phyloP scores from a whole-genome alignment of 805 yeast species.

The Yarrowia keelungensis region DNA sequence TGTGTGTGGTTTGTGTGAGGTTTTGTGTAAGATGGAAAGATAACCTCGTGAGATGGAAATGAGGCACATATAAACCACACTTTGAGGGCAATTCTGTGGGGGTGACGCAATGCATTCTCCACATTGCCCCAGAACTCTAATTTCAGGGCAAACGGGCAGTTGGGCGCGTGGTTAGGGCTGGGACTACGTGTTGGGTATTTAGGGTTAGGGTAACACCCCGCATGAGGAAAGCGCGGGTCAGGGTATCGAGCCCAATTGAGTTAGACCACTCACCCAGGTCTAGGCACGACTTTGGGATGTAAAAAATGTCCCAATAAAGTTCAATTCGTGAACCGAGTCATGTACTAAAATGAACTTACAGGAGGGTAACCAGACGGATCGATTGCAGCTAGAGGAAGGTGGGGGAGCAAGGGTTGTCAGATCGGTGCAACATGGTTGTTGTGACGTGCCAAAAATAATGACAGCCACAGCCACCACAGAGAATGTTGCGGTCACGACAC shows the following conservation, averaged over 20 bases:
- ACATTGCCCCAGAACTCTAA: conserved; percentile 34
- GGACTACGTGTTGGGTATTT: not conserved
- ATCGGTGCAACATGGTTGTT: not conserved
- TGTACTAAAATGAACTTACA: conserved; percentile 15
- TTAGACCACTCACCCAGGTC: too few relatives aligned
- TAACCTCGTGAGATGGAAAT: not conserved
- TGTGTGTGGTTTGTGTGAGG: not conserved
- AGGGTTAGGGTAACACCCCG: not conserved
- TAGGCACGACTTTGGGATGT: conserved; percentile 2
- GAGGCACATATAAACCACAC: conserved; percentile 3
- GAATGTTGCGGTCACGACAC: too few relatives aligned
- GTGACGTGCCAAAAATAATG: not conserved
- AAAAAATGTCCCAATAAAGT: conserved; percentile 20
- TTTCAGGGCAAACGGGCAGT: not conserved
- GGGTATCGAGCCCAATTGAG: too few relatives aligned
- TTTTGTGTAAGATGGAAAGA: not conserved
- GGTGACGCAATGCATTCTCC: conserved; percentile 36
- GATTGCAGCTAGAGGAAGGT: conserved; percentile 37
- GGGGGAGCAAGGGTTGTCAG: conserved; percentile 14
- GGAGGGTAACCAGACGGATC: conserved; percentile 5
- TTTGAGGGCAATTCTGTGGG: conserved; percentile 36
- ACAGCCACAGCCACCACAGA: too few relatives aligned
- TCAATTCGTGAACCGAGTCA: not conserved
- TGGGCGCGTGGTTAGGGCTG: not conserved
- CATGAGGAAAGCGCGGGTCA: not conserved